These are phyloP conservation scores for Colletotrichum somersetense DNA, from an alignment of 2,329 filamentous ascomycete species.

Conservation along the genomic window DNA sequence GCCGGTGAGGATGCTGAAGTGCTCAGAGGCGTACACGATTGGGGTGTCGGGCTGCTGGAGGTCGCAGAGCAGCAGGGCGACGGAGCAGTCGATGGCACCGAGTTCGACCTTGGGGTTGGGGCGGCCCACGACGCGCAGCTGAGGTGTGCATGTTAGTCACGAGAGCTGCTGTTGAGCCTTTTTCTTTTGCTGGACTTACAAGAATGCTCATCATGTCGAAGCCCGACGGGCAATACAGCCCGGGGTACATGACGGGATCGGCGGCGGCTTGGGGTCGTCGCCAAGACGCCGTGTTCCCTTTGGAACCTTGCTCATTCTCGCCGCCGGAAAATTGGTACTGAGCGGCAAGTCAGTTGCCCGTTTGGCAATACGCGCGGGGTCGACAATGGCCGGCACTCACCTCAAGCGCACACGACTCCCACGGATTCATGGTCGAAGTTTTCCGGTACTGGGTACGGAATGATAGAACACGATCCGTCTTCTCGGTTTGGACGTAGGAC, in stretches of 20 bases:
- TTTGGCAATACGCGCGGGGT: not conserved
- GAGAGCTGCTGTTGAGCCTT: not conserved
- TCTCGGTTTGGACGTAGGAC: conserved; percentile 16
- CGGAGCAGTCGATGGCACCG: conserved; percentile 86
- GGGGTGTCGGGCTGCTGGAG: conserved; percentile 79
- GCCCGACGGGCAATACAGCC: conserved; percentile 67
- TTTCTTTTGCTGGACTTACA: conserved; percentile 53
- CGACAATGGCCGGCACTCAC: conserved; percentile 44
- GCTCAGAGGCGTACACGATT: conserved; percentile 86
- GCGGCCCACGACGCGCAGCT: conserved; percentile 75
- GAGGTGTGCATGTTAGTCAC: conserved; percentile 32
- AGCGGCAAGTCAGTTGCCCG: conserved; percentile 1
- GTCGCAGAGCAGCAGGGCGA: conserved; percentile 86
- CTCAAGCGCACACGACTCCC: conserved; percentile 52
- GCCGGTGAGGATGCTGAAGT: conserved; percentile 83
- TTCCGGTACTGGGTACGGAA: conserved; percentile 33
- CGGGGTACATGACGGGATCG: conserved; percentile 67
- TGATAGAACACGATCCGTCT: conserved; percentile 31
- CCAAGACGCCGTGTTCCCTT: conserved; percentile 35
- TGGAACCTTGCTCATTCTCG: conserved; percentile 41
- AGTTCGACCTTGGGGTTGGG: conserved; percentile 82
- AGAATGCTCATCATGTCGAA: conserved; percentile 69
- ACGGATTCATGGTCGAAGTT: conserved; percentile 49
- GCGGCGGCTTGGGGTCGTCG: conserved; percentile 37
- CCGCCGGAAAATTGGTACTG: conserved; percentile 48